phyloP scores from a whole-genome alignment of 2,329 filamentous ascomycete genomes.

The Cordyceps fumosorosea region DNA sequence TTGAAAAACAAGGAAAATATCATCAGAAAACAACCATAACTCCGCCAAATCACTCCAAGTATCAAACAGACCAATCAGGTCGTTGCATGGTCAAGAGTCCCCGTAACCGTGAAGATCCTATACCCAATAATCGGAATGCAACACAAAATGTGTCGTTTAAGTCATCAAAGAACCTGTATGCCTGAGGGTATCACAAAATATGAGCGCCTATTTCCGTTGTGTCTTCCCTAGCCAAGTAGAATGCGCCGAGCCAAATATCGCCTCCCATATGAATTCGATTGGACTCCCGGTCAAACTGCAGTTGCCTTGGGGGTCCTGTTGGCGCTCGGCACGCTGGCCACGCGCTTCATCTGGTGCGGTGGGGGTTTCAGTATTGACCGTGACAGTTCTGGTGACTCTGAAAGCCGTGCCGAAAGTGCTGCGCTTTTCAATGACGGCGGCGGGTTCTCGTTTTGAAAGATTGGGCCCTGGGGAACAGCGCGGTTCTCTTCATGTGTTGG shows the following conservation, averaged over 20 bases:
- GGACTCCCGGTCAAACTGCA: conserved; percentile 22
- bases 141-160: conserved; percentile 15
- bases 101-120: background rate
- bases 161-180: conserved; percentile 19
- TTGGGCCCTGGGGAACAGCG: conserved; percentile 7
- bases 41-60: conserved; percentile 3
- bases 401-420: conserved; percentile 22
- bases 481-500: conserved; percentile 11
- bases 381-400: conserved; percentile 39
- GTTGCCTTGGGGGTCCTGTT: conserved; percentile 30
- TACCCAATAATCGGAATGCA: conserved; percentile 11
- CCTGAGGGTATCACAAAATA: conserved; percentile 32
- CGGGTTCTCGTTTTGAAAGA: conserved; percentile 8
- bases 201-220: conserved; percentile 8
- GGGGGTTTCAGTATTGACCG: conserved; percentile 29
- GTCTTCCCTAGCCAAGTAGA: conserved; percentile 5
- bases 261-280: conserved; percentile 8
- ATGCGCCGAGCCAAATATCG: background rate
- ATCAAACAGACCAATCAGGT: background rate
- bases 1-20: background rate
- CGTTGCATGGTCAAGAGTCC: background rate
- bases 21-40: conserved; percentile 5
- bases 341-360: conserved; percentile 28
- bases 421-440: conserved; percentile 19
- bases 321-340: conserved; percentile 24